These are phyloP conservation scores for Periglandula ipomoeae DNA, from an alignment of 2,329 filamentous ascomycete species.

Conservation along the genomic window DNA sequence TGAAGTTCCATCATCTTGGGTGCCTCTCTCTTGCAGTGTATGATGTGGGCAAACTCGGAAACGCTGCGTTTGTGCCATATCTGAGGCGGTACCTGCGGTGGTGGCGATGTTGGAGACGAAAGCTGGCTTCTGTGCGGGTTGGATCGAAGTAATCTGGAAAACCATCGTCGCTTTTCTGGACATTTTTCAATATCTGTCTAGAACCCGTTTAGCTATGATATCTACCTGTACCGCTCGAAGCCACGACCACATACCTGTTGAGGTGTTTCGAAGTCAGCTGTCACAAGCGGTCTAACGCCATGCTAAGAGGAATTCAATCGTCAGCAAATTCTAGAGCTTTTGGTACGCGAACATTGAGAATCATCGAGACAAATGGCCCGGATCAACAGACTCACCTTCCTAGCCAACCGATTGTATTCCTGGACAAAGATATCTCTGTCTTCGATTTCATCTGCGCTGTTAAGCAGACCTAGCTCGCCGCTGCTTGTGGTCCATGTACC, in stretches of 20 bases:
- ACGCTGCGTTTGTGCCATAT: slow-evolving; percentile 40
- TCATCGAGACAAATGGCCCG: not conserved
- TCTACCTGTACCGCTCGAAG: not conserved
- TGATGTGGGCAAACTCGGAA: slow-evolving; percentile 43
- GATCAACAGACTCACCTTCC: slow-evolving; percentile 32
- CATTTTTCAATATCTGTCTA: slow-evolving; percentile 14
- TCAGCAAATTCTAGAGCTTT: no score
- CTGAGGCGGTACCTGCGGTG: slow-evolving; percentile 9
- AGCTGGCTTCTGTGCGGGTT: slow-evolving; percentile 12
- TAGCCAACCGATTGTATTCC: slow-evolving; percentile 53
- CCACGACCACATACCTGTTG: slow-evolving; percentile 22
- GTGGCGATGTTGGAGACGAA: slow-evolving; percentile 4
- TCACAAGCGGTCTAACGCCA: slow-evolving; percentile 35
- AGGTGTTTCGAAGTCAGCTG: slow-evolving; percentile 25
- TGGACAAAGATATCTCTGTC: slow-evolving; percentile 39
- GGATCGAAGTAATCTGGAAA: slow-evolving; percentile 25
- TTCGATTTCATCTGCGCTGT: slow-evolving; percentile 40
- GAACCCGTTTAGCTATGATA: not conserved
- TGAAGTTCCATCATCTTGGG: slow-evolving; percentile 43
- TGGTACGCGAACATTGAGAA: no score
- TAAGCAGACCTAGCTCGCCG: slow-evolving; percentile 36
- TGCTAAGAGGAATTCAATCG: slow-evolving; percentile 29
- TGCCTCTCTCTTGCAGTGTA: slow-evolving; percentile 32
- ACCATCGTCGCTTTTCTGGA: slow-evolving; percentile 27
- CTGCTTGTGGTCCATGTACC: slow-evolving; percentile 51